Evolutionary conservation across 495 filamentous ascomycete genomes (phyloP).

Genomic region (Hyaloscypha bicolor): DNA sequence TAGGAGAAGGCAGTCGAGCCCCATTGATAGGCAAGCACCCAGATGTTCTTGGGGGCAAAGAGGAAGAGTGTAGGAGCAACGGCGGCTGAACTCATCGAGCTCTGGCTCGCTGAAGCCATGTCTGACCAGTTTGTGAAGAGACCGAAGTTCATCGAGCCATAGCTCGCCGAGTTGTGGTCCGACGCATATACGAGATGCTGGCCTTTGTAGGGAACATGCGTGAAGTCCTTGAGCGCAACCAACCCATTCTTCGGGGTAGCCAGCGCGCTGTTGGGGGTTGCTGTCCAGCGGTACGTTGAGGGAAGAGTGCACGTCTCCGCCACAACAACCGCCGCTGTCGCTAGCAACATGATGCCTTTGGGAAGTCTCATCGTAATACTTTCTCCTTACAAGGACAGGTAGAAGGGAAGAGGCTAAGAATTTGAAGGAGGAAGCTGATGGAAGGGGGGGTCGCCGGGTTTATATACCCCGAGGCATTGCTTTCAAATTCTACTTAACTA

Average conservation of each 20-base stretch:
- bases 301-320: constrained; percentile 50
- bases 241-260: constrained; percentile 53
- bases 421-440: neutral
- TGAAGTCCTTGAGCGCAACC: constrained; percentile 62
- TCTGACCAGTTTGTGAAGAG: constrained; percentile 56
- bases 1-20: constrained; percentile 60
- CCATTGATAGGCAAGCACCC: constrained; percentile 66
- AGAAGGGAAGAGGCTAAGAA: neutral
- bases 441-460: neutral
- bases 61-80: constrained; percentile 65
- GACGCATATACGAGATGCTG: constrained; percentile 58
- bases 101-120: constrained; percentile 58
- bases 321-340: neutral
- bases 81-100: constrained; percentile 44
- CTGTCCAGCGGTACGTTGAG: constrained; percentile 58
- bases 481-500: neutral
- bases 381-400: neutral
- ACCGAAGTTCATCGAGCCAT: constrained; percentile 59
- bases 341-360: neutral
- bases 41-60: constrained; percentile 60
- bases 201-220: constrained; percentile 51
- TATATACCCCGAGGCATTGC: neutral
- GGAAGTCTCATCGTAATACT: constrained; percentile 6
- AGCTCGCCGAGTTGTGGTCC: constrained; percentile 42
- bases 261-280: constrained; percentile 41